phyloP scores from a whole-genome alignment of 2,329 filamentous ascomycete species.

The Tolypocladium guangdongense region DNA sequence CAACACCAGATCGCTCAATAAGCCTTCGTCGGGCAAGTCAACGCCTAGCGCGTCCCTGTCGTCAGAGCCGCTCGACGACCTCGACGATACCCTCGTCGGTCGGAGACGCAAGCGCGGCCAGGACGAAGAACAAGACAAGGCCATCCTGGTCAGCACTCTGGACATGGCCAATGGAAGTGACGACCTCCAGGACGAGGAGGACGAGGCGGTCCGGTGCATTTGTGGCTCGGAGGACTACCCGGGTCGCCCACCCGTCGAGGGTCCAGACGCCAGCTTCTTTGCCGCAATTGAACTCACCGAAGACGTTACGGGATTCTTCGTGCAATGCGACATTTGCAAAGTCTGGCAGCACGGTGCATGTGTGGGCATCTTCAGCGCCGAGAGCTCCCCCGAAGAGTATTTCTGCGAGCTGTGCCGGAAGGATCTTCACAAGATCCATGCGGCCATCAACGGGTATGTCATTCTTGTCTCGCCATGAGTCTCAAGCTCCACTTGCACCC shows the following conservation, averaged over 20 bases:
- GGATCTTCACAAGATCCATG: conserved; percentile 77
- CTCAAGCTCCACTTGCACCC: not conserved
- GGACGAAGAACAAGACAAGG: conserved; percentile 46
- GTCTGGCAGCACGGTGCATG: conserved; percentile 99
- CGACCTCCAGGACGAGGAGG: conserved; percentile 66
- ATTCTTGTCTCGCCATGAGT: not conserved
- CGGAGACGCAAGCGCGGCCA: conserved; percentile 70
- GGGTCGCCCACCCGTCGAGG: conserved; percentile 59
- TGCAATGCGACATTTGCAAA: conserved; percentile 95
- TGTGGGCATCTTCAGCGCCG: conserved; percentile 92
- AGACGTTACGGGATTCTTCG: conserved; percentile 88
- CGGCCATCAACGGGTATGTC: conserved; percentile 74
- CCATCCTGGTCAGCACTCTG: conserved; percentile 28
- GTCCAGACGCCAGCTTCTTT: conserved; percentile 46
- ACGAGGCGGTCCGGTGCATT: conserved; percentile 90
- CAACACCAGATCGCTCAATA: conserved; percentile 59
- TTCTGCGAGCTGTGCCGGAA: conserved; percentile 93
- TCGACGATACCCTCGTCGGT: conserved; percentile 60
- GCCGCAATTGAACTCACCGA: conserved; percentile 57
- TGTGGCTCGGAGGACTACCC: conserved; percentile 94
- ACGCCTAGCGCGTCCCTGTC: conserved; percentile 63
- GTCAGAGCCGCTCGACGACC: conserved; percentile 56
- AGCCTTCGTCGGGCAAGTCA: conserved; percentile 66
- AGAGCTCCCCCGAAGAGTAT: conserved; percentile 89
- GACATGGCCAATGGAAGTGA: conserved; percentile 53